Evolutionary conservation across 2,329 filamentous ascomycete species (phyloP), one percentile per base, ranked within the genome.

Genomic region (Scedosporium aurantiacum): DNA sequence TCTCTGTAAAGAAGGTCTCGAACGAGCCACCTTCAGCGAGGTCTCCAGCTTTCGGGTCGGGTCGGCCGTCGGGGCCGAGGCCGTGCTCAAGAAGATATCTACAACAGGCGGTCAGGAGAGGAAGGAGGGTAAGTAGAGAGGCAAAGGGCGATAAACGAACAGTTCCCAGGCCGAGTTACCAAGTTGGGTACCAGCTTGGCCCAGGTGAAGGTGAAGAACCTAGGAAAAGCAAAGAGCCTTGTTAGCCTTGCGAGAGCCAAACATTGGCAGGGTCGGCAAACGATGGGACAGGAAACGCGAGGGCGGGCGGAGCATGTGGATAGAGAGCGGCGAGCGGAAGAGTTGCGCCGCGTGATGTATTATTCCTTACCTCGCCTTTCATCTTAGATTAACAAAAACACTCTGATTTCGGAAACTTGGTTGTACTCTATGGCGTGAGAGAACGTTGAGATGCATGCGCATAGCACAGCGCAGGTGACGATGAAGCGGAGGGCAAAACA

Each of bases 81-180:
- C 86, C 86, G 71, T 89, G 86, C 80, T 89, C 86, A 65, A 89
- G 83, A 66, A 88, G 83, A 74, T 89, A 89, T 69, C 85, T 88
- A 70, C 66, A 54, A 54, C 58, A 57, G 18, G 37, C 60, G 55
- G 56, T 61, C 41, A 58, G 60, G 18, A 45, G 32, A 28, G 40
- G 8, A 18, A 18, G 12, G 16, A 32, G 21, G 14, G 21, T 14
- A 7, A n/a, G 25, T 52, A 50, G 57, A 57, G 60, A 61, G 25
- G 40, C 61, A 61, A 62, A 65, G 65, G 68, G 60, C 69, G 68
- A 70, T 67, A 61, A 65, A 78, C 85, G 72, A 82, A 89, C 86
- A 89, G 84, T 77, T 89, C 86, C 86, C 86, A 89, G 68, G 86
- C 86, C 72, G 84, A 86, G 80, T 88, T 88, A 71, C 86, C 86